A percentile compares a stretch with the other conserved stretches of the same genome.
Evolutionary conservation across 1,139 yeast genomes (phyloP).

Genomic region (Magnusiomyces ingens): DNA sequence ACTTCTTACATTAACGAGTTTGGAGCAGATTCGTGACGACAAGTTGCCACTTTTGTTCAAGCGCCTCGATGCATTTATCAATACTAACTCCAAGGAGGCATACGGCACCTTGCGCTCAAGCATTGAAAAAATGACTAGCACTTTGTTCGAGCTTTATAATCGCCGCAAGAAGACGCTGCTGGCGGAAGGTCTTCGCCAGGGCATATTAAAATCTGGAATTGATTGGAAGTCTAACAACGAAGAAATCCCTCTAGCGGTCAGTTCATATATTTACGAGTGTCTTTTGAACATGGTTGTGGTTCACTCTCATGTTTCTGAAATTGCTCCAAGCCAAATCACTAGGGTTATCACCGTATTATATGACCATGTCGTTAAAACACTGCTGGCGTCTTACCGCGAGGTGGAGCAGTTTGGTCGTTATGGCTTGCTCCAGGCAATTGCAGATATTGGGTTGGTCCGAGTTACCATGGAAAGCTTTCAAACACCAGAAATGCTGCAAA

Average conservation of each 20-base stretch:
- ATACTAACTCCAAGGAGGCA: conserved; percentile 36
- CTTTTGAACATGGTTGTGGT: conserved; percentile 47
- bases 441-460: conserved; percentile 37
- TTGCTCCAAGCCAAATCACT: conserved; percentile 42
- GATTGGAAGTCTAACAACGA: conserved; percentile 39
- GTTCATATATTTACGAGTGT: conserved; percentile 45
- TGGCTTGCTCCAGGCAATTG: conserved; percentile 36
- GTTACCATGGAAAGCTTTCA: conserved; percentile 29
- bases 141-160: conserved; percentile 46
- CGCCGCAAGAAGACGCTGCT: conserved; percentile 45
- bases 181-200: conserved; percentile 42
- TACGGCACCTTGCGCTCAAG: conserved; percentile 39
- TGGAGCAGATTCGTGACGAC: conserved; percentile 41
- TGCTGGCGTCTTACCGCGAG: conserved; percentile 41
- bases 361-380: conserved; percentile 38
- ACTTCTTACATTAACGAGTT: conserved; percentile 44
- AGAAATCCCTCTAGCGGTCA: conserved; percentile 32
- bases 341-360: conserved; percentile 43
- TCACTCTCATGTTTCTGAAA: conserved; percentile 45
- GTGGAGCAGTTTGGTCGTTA: conserved; percentile 33
- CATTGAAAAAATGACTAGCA: conserved; percentile 44
- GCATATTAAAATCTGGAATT: conserved; percentile 37
- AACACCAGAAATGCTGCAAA: conserved; percentile 28
- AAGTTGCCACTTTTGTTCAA: conserved; percentile 44
- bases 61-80: conserved; percentile 44